These are phyloP conservation scores for Canna indica DNA, from an alignment of 176 grass and related monocot genomes.

Conservation along the genomic window DNA sequence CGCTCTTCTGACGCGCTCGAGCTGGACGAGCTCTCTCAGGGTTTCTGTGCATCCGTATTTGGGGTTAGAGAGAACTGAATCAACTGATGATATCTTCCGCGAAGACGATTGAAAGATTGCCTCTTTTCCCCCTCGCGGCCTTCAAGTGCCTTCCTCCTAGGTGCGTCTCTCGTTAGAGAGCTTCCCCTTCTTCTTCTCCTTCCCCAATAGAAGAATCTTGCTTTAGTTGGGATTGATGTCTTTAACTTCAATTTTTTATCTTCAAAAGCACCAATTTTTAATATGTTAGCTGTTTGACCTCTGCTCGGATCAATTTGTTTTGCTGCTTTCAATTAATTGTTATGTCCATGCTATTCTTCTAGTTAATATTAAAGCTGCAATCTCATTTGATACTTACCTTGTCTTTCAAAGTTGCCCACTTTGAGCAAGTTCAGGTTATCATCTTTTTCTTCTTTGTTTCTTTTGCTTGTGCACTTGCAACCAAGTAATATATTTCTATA, in stretches of 20 bases:
- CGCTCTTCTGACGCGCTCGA: too few species aligned
- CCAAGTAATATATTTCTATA: neutral
- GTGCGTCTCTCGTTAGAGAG: neutral
- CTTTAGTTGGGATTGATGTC: neutral
- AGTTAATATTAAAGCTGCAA: neutral
- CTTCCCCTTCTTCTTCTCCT: neutral
- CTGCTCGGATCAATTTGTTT: neutral
- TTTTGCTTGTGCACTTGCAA: neutral
- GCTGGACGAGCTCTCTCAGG: too few species aligned
- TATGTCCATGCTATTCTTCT: neutral
- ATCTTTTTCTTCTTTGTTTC: neutral
- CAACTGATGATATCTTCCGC: conserved; percentile 9
- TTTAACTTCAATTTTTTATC: neutral
- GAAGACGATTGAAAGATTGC: conserved; percentile 13
- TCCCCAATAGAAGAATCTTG: neutral
- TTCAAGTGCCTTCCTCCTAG: neutral
- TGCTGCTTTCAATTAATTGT: too few species aligned
- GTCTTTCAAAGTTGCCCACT: too few species aligned
- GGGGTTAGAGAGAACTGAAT: neutral
- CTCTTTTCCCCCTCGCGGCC: neutral
- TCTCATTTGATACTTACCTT: too few species aligned
- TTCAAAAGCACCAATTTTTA: neutral
- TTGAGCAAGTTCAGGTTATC: too few species aligned
- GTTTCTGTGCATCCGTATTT: neutral
- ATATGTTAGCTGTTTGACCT: neutral